Conservation (phyloP, 2,329 filamentous ascomycete species). For the Cordyceps militaris region DNA sequence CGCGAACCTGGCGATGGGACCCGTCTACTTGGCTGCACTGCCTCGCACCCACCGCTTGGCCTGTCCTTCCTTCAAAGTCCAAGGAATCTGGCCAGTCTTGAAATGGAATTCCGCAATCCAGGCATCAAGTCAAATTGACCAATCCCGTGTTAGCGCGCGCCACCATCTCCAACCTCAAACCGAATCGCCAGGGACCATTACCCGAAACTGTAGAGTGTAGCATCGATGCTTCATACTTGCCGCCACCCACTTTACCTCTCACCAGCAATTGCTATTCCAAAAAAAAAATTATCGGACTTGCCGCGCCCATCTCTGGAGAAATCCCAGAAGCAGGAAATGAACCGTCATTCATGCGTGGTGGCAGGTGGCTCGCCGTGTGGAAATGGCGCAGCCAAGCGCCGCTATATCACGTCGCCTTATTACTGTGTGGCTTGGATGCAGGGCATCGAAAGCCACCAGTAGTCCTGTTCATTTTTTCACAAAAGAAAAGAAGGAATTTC, state of each 20-base stretch:
- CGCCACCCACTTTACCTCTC: slow-evolving; percentile 16
- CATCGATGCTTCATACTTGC: slow-evolving; percentile 38
- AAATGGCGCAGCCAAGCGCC: background rate
- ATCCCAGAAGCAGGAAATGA: background rate
- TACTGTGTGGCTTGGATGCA: background rate
- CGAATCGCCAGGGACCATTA: slow-evolving; percentile 15
- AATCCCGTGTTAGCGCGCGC: background rate
- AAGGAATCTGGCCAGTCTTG: background rate
- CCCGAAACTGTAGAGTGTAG: slow-evolving; percentile 40
- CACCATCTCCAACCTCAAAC: slow-evolving; percentile 9
- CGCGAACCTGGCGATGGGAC: background rate
- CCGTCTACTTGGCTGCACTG: background rate
- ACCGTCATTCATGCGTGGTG: background rate
- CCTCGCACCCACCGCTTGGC: background rate
- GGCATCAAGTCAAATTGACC: background rate
- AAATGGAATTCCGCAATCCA: background rate
- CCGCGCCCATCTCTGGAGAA: background rate
- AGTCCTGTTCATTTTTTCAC: background rate
- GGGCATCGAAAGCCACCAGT: background rate
- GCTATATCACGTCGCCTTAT: background rate
- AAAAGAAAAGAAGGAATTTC: background rate
- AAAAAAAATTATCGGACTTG: background rate
- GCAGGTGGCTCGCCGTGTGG: background rate
- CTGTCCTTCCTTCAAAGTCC: background rate
- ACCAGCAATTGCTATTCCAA: background rate